Evolutionary conservation across 768 basidiomycete species (phyloP).

Genomic region (Podaxis rugospora): DNA sequence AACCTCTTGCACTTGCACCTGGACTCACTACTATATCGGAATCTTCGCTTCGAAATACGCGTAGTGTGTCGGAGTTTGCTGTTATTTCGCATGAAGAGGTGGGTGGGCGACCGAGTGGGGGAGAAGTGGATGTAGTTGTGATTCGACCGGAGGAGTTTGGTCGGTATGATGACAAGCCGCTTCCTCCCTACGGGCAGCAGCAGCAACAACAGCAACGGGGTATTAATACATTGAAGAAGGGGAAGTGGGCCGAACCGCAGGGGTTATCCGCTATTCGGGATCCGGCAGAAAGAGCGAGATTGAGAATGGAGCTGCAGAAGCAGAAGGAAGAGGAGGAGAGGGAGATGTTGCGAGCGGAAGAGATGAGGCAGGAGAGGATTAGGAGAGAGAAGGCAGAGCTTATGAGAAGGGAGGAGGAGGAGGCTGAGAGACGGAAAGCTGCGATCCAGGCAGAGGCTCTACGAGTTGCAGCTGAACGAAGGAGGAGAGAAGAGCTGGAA

Average conservation of each 20-base stretch:
- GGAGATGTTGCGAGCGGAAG: constrained; percentile 40
- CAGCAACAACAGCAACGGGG: not conserved
- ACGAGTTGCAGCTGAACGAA: constrained; percentile 36
- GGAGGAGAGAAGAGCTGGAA: constrained; percentile 38
- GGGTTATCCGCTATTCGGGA: constrained; percentile 16
- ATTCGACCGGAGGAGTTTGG: constrained; percentile 1
- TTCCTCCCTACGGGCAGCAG: not conserved
- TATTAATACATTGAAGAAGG: constrained; percentile 3
- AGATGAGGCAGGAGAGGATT: constrained; percentile 32
- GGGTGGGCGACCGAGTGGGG: not conserved
- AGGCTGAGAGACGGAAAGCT: constrained; percentile 23
- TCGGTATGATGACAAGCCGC: not conserved
- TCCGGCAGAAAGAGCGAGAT: constrained; percentile 29
- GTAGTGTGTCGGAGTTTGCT: constrained; percentile 5
- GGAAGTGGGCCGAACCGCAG: constrained; percentile 9
- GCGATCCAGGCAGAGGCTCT: constrained; percentile 20
- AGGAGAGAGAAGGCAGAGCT: constrained; percentile 39
- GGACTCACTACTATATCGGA: constrained; percentile 6
- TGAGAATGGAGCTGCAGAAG: constrained; percentile 25
- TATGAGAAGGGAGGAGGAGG: constrained; percentile 35
- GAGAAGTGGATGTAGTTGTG: not conserved
- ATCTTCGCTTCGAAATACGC: not conserved
- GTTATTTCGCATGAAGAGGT: constrained; percentile 8
- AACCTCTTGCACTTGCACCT: constrained; percentile 19
- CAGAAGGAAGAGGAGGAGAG: constrained; percentile 40